These are phyloP conservation scores for Ganoderma resinaceum DNA, from an alignment of 1,284 basidiomycete species.

Conservation along the genomic window DNA sequence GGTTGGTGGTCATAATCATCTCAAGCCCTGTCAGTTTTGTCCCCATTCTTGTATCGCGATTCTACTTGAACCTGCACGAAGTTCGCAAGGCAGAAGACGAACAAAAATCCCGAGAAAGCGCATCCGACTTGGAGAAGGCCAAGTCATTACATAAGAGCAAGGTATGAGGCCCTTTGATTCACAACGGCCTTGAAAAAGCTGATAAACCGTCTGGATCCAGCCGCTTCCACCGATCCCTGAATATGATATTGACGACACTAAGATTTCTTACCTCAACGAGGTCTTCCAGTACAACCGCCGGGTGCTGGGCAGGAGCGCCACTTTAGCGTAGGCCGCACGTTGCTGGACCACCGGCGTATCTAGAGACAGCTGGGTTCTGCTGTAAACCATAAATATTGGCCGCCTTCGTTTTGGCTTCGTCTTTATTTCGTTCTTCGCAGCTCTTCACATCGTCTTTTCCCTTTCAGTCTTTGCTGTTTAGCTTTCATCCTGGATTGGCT, in stretches of 20 bases:
- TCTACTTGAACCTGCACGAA: conserved; percentile 23
- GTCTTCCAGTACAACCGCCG: conserved; percentile 8
- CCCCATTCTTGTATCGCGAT: conserved; percentile 25
- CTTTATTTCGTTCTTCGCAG: background rate
- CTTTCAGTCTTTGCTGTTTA: background rate
- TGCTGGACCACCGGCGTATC: background rate
- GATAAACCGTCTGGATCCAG: background rate
- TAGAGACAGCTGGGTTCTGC: background rate
- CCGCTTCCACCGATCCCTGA: conserved; percentile 10
- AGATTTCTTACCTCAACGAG: conserved; percentile 12
- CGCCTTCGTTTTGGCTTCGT: background rate
- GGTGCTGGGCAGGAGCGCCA: background rate
- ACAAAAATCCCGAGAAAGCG: background rate
- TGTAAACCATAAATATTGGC: background rate
- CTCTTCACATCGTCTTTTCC: background rate
- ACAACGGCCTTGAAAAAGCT: background rate
- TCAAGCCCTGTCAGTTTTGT: conserved; percentile 9
- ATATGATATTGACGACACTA: background rate
- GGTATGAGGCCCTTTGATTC: background rate
- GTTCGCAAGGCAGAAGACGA: background rate
- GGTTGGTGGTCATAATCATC: background rate
- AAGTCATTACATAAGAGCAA: background rate
- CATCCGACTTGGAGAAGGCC: background rate
- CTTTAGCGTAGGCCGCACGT: background rate
- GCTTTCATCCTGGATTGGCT: background rate